A percentile compares a stretch with the other conserved stretches of the same genome.
phyloP scores from a whole-genome alignment of 176 grass and related monocot genomes.

The Aegilops tauschii region DNA sequence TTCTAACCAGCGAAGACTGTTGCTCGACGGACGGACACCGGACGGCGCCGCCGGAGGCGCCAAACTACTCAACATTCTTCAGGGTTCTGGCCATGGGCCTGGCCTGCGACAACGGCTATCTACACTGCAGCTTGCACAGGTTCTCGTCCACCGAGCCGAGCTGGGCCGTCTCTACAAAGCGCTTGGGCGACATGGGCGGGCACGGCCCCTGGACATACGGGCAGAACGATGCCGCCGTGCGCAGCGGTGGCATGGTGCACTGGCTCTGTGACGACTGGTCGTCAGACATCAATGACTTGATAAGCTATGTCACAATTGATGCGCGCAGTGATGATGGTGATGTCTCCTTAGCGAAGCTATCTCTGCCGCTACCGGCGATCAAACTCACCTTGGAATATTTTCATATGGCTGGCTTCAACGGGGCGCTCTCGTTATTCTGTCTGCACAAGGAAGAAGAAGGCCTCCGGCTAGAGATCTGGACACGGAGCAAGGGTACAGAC shows the following conservation, averaged over 20 bases:
- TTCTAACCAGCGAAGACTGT: background rate
- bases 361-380: background rate
- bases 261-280: background rate
- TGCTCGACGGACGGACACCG: background rate
- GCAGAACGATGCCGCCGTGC: background rate
- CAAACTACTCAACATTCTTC: background rate
- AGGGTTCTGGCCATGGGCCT: background rate
- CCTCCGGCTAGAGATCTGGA: background rate
- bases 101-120: rapidly evolving
- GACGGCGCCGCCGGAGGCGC: background rate
- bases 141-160: background rate
- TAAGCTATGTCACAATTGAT: background rate
- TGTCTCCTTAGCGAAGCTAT: background rate
- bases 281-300: background rate
- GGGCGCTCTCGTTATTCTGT: background rate
- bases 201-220: background rate
- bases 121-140: background rate
- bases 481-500: background rate
- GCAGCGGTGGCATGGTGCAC: background rate
- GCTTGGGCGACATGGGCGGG: too few species aligned
- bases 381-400: background rate
- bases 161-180: background rate
- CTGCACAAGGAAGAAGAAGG: background rate
- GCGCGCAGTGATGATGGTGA: background rate
- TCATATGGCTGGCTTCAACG: background rate